Evolutionary conservation across 2,329 filamentous ascomycete species (phyloP).

Genomic region (Sclerotinia subarctica): DNA sequence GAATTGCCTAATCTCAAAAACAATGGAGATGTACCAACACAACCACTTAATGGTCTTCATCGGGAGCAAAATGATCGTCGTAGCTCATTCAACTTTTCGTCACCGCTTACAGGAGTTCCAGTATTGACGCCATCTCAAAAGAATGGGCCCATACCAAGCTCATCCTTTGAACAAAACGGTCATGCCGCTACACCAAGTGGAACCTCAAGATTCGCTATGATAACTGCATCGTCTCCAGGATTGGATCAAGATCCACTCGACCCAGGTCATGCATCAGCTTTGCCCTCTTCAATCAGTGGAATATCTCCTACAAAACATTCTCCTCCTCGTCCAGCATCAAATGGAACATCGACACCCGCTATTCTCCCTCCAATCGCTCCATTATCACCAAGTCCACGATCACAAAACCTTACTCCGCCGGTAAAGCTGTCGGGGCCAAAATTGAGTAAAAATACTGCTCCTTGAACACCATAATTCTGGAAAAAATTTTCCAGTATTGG

Average conservation of each 20-base stretch:
- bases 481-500: not conserved
- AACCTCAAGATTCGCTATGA: slow-evolving; percentile 8
- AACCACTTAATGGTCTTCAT: slow-evolving; percentile 23
- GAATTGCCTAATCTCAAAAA: slow-evolving; percentile 22
- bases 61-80: slow-evolving; percentile 30
- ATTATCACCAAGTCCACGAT: slow-evolving; percentile 55
- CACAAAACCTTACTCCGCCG: slow-evolving; percentile 58
- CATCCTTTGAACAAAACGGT: slow-evolving; percentile 22
- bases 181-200: slow-evolving; percentile 17
- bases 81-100: slow-evolving; percentile 34
- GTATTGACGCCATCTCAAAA: slow-evolving; percentile 34
- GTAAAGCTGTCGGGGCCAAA: slow-evolving; percentile 46
- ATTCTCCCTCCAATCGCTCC: slow-evolving; percentile 57
- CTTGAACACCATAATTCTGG: not conserved
- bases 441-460: not conserved
- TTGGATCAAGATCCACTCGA: slow-evolving; percentile 25
- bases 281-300: slow-evolving; percentile 41
- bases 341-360: slow-evolving; percentile 38
- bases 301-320: slow-evolving; percentile 48
- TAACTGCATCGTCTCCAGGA: slow-evolving; percentile 21
- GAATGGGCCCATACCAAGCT: slow-evolving; percentile 22
- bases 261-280: slow-evolving; percentile 29
- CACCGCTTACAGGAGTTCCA: slow-evolving; percentile 34
- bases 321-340: slow-evolving; percentile 32
- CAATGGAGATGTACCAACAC: slow-evolving; percentile 20